phyloP scores from a whole-genome alignment of 306 rosid genomes.

The Acmispon strigosus region DNA sequence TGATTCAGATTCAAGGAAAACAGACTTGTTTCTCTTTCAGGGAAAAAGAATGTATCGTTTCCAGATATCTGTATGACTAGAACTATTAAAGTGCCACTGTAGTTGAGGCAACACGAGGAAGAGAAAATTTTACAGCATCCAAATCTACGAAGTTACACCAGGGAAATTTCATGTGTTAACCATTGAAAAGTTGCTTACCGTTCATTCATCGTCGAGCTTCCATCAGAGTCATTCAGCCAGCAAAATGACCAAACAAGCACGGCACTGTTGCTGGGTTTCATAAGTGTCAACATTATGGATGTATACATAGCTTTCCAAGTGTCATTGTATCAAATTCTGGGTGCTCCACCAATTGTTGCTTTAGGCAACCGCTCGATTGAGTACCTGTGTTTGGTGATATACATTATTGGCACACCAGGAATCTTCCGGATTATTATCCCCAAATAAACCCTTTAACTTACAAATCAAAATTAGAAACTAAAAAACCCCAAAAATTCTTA shows the following conservation, averaged over 20 bases:
- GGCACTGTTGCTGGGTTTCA: background rate
- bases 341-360: conserved; percentile 93
- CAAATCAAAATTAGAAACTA: too few relatives aligned
- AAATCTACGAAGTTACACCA: background rate
- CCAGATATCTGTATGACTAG: background rate
- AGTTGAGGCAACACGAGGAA: too few relatives aligned
- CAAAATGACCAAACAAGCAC: background rate
- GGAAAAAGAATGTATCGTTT: background rate
- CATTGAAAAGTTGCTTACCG: conserved; percentile 1
- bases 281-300: background rate
- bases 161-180: background rate
- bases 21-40: background rate
- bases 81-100: too few relatives aligned
- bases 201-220: conserved; percentile 10
- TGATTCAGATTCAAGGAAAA: background rate
- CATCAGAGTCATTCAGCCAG: background rate
- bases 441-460: too few relatives aligned
- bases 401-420: conserved; percentile 97
- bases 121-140: background rate
- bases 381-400: conserved; percentile 72
- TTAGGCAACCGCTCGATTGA: conserved; percentile 91
- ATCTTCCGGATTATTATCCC: too few relatives aligned
- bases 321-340: conserved; percentile 40
- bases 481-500: too few relatives aligned
- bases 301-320: background rate